A percentile compares a stretch with the other conserved stretches of the same genome.
Conservation (phyloP, 1,284 basidiomycete genomes). For the Golubevia pallescens region DNA sequence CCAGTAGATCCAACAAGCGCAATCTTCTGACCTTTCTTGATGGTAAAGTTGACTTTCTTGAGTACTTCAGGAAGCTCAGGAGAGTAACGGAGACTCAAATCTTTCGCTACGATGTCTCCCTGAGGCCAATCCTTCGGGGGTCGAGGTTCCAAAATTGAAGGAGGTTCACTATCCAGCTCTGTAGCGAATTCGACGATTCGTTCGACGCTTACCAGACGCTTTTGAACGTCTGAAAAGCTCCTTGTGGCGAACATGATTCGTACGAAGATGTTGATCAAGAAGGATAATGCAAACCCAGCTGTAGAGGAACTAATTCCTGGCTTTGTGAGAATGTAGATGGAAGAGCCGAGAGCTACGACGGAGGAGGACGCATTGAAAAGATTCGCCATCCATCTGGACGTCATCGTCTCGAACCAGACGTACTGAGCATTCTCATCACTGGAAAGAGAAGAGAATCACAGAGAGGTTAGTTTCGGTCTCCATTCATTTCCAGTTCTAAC, state of each 20-base stretch:
- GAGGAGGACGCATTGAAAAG: background rate
- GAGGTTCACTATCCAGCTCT: constrained; percentile 2
- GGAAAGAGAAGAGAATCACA: background rate
- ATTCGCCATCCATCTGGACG: background rate
- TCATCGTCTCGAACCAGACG: background rate
- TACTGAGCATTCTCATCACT: background rate
- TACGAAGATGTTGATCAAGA: background rate
- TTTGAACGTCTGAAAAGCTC: background rate
- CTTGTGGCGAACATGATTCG: background rate
- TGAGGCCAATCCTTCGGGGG: background rate
- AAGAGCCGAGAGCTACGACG: background rate
- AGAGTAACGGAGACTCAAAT: background rate
- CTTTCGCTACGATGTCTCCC: constrained; percentile 2
- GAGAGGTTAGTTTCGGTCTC: background rate
- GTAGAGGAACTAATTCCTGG: background rate
- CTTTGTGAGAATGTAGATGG: constrained; percentile 1
- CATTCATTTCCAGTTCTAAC: background rate
- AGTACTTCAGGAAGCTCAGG: background rate
- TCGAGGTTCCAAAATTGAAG: constrained; percentile 1
- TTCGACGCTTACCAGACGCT: constrained; percentile 1
- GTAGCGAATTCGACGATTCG: constrained; percentile 1
- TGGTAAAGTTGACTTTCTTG: background rate
- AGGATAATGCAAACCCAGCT: constrained; percentile 1
- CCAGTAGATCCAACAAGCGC: background rate
- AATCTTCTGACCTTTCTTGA: constrained; percentile 3